Evolutionary conservation across 2,329 filamentous ascomycete genomes (phyloP), one percentile per base, ranked within the genome.

Genomic region (Tolypocladium capitatum): DNA sequence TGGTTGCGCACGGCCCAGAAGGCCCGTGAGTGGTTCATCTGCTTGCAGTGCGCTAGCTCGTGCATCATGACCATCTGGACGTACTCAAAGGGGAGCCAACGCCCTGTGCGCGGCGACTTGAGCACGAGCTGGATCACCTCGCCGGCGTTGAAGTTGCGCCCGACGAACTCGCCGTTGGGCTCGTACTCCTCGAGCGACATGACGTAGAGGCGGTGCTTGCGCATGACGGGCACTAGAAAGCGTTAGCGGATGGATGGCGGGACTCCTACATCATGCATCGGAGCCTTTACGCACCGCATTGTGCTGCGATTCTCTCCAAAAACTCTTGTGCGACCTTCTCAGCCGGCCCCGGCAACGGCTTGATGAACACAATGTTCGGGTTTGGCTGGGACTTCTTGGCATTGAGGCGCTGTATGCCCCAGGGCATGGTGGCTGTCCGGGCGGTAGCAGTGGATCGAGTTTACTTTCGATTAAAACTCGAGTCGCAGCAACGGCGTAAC

Each of bases 61-160:
- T 94, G 88, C 79, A 94, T 90, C 88, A 94, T 94, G 54, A 94
- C 86, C 85, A 92, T 91, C 65, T 92, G 86, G 16, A 94, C 85
- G 59, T 89, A 88, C 51, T 80, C 73, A 59, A 92, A 89, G 0
- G 86, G 84, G 21, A 94, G 70, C 88, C 88, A 94, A 49, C 69
- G 75, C 27, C 78, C 78, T 0, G 74, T 76, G 5, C 67, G 70
- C 0, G 73, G 75, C 0, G 84, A 79, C 56, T 83, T 83, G 27
- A 94, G 74, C 1, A 94, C 88, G 1, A 94, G 74, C 65, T 94
- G 87, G 45, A 94, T 80, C 33, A 91, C 83, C 62, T 94, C 88
- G 32, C 88, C 89, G 8, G 83, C 84, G 56, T 94, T 94, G 72
- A 94, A 94, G 61, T 94, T 94, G 48, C 88, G 84, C 3, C 88